Conservation (phyloP, 495 filamentous ascomycete species). For the Durotheca rogersii region DNA sequence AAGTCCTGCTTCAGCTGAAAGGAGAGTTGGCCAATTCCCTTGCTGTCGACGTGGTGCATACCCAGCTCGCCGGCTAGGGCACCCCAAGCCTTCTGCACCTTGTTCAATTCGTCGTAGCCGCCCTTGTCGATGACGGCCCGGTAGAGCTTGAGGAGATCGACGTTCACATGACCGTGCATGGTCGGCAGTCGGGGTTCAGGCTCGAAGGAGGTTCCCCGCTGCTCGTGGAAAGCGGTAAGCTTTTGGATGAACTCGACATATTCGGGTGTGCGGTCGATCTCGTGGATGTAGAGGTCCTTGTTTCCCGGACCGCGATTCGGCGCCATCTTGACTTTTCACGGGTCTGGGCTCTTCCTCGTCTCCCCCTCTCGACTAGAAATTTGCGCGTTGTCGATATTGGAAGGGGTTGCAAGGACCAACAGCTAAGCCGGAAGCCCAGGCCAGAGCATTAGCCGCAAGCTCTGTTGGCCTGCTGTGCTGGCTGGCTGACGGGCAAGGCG, state of each 20-base stretch:
- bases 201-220: conserved; percentile 71
- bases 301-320: conserved; percentile 28
- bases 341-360: no score
- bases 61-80: conserved; percentile 67
- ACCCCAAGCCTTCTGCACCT: conserved; percentile 78
- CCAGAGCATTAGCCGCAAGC: conserved; percentile 10
- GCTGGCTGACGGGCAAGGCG: background rate
- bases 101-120: conserved; percentile 78
- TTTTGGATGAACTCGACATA: conserved; percentile 70
- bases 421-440: no score
- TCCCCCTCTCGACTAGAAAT: conserved; percentile 1
- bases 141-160: conserved; percentile 72
- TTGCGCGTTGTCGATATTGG: background rate
- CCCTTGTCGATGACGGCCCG: conserved; percentile 67
- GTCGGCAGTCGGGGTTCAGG: conserved; percentile 65
- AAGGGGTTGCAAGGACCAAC: background rate
- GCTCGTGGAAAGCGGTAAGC: conserved; percentile 63
- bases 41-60: conserved; percentile 51
- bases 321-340: conserved; percentile 23
- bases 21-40: conserved; percentile 68
- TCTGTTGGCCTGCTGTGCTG: conserved; percentile 3
- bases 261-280: conserved; percentile 57
- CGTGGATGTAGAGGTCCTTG: conserved; percentile 33
- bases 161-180: conserved; percentile 57
- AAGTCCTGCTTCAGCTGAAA: conserved; percentile 79